Percentiles rank a stretch among this genome's conserved stretches.
phyloP scores from a whole-genome alignment of 371 early-diverging fungal genomes.

The Nematocida parisii region DNA sequence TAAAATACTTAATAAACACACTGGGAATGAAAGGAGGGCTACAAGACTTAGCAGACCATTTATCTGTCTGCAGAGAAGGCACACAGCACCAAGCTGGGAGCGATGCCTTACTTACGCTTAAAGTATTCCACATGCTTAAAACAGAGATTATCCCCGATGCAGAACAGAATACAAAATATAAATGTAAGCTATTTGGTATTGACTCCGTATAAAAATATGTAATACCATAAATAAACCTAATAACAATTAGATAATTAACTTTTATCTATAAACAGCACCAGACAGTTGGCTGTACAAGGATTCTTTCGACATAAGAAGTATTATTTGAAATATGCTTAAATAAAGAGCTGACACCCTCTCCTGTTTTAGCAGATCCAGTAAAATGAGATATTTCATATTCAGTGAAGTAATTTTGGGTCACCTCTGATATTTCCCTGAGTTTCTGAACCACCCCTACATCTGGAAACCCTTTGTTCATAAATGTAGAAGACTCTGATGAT shows the following conservation, averaged over 20 bases:
- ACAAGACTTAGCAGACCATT: slow-evolving; percentile 93
- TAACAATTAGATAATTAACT: not conserved
- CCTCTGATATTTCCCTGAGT: slow-evolving; percentile 18
- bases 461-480: not conserved
- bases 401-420: slow-evolving; percentile 5
- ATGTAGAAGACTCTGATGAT: not conserved
- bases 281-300: not conserved
- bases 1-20: slow-evolving; percentile 87
- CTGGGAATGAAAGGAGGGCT: slow-evolving; percentile 86
- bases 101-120: slow-evolving; percentile 87
- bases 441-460: slow-evolving; percentile 6
- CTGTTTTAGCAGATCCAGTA: slow-evolving; percentile 53
- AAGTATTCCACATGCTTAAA: slow-evolving; percentile 90
- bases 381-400: slow-evolving; percentile 34
- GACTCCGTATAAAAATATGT: slow-evolving; percentile 38
- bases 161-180: slow-evolving; percentile 50
- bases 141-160: slow-evolving; percentile 83
- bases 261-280: slow-evolving; percentile 49
- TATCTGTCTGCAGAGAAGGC: slow-evolving; percentile 82
- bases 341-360: slow-evolving; percentile 39
- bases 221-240: not conserved
- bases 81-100: slow-evolving; percentile 99
- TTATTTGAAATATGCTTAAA: slow-evolving; percentile 26
- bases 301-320: slow-evolving; percentile 20
- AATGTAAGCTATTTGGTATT: slow-evolving; percentile 66